Evolutionary conservation across 805 yeast species (phyloP), one percentile per base, ranked within the genome.

Genomic region (Barnettozyma californica): DNA sequence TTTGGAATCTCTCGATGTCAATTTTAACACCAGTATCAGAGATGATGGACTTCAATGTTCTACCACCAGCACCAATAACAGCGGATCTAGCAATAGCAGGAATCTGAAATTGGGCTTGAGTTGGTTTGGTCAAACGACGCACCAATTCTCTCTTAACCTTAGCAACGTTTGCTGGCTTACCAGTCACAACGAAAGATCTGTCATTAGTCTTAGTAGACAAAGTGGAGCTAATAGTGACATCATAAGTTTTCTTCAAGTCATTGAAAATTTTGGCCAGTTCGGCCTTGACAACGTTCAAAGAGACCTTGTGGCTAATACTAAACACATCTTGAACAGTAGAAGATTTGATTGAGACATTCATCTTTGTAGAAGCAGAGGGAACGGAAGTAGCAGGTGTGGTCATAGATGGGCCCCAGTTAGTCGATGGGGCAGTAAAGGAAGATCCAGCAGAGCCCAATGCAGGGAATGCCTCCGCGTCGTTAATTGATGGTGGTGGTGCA

Each of bases 1-100:
- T 62, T 16, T 55, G 55, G n/a, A 62, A 60, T 45, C 65, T 70
- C 44, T 81, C 84, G 59, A 91, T 82, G 58, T 87, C 87, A 56
- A 91, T 80, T 56, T 75, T 85, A 46, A 82, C 82, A 44, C 80
- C 83, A 43, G 87, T 77, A 34, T 76, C 71, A 46, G 77, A 84
- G 43, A 86, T 75, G 54, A 91, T 87, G 50, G 94, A 91, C 65
- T 81, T 87, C 67, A 91, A 78, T 52, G 75, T 84, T 58, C 76
- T 78, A 64, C 98, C 98, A 64, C 84, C 87, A 40, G 91, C 76
- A 50, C 98, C 98, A 68, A 91, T 91, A 50, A 91, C 79, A 44
- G 79, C 77, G 8, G 95, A 77, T 67, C 94, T 79, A 50, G 87
- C 75, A 56, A 78, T 79, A 13, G 91, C 78, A 29, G 98, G 97